Evolutionary conservation across 2,329 filamentous ascomycete species (phyloP), one percentile per base, ranked within the genome.

Genomic region (Penicillium capsulatum): DNA sequence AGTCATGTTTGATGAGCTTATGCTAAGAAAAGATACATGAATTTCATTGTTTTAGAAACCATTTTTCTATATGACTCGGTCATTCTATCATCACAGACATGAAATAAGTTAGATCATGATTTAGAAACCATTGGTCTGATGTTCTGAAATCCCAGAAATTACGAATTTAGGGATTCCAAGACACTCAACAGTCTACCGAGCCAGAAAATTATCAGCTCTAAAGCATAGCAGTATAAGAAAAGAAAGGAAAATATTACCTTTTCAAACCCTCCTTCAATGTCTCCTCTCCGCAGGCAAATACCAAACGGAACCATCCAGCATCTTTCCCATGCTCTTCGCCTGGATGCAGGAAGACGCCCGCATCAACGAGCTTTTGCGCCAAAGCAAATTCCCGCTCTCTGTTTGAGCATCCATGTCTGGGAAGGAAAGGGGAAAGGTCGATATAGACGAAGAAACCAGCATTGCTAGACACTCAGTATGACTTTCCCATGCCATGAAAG

Each of bases 281-380:
- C 9, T 55, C 46, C 32, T 60, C 59, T 7, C 65, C 55, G 16
- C 67, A 51, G 2, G 64, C 62, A 41, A 74, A 80, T 0, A 80
- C 71, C 13, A 80, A 32, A 2, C 77, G 59, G 45, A 79, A 80
- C 68, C 71, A 76, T 0, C 77, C 76, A 1, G 68, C 60, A 36
- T 67, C 56, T 14, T 67, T 67, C 0, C 66, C 64, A 33, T 64
- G 58, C 45, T 70, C 69, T 42, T 73, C 68, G 0, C 70, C 66
- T 0, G 71, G 66, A 31, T 75, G 73, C 17, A 80, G 40, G 40
- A 73, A 75, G 2, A 80, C 67, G 2, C 73, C 76, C 0, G 61
- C 61, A 16, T 67, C 58, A n/a, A 67, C 47, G 27, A 79, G 46
- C 32, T 46, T 66, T 46, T 69, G 60, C 0, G 69, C 68, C 9